These are phyloP conservation scores for Gomphus sp. DNA, from an alignment of 1,284 basidiomycete genomes.

Conservation along the genomic window DNA sequence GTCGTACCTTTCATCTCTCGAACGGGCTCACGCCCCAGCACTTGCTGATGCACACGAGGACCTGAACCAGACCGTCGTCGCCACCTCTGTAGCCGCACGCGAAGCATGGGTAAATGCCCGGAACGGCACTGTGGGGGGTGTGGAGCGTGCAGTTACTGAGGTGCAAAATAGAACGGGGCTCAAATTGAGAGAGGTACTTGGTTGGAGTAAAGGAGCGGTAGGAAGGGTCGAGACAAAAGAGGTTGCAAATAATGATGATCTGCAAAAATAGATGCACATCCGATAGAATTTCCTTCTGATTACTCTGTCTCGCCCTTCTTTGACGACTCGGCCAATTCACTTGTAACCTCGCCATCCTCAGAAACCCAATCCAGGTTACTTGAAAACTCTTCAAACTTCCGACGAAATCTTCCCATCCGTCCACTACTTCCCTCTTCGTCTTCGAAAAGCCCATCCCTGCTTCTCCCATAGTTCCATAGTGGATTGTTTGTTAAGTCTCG, in stretches of 20 bases:
- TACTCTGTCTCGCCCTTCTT: slow-evolving; percentile 16
- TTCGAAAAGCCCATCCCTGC: slow-evolving; percentile 38
- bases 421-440: slow-evolving; percentile 64
- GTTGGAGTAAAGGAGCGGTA: slow-evolving; percentile 22
- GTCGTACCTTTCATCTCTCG: slow-evolving; percentile 57
- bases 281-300: not conserved
- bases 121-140: slow-evolving; percentile 36
- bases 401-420: slow-evolving; percentile 71
- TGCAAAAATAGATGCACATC: slow-evolving; percentile 4
- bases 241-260: slow-evolving; percentile 1
- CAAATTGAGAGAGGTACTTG: slow-evolving; percentile 56
- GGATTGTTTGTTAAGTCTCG: slow-evolving; percentile 83
- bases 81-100: slow-evolving; percentile 44
- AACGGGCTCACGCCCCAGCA: slow-evolving; percentile 59
- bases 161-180: slow-evolving; percentile 66
- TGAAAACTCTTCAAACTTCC: slow-evolving; percentile 53
- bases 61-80: slow-evolving; percentile 51
- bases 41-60: slow-evolving; percentile 62
- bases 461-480: slow-evolving; percentile 50
- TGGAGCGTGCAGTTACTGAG: slow-evolving; percentile 41
- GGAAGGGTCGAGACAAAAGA: slow-evolving; percentile 7
- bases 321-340: slow-evolving; percentile 15
- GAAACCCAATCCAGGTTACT: slow-evolving; percentile 7
- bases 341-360: not conserved
- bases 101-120: slow-evolving; percentile 26